Base-by-base conservation (phyloP, 257 asterid genomes). In the Plectranthus barbatus region DNA sequence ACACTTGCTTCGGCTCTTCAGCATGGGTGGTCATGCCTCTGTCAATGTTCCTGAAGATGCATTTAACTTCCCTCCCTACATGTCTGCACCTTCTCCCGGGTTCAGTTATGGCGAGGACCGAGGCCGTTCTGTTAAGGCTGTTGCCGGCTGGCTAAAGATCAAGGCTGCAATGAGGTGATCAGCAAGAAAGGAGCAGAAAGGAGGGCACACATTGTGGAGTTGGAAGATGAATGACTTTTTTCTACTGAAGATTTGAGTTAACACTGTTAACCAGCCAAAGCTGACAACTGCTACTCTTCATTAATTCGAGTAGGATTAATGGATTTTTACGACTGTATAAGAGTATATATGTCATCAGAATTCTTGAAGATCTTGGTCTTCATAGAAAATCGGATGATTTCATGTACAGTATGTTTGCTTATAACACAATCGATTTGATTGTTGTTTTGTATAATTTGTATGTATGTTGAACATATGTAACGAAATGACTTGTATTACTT, bases 151-250 rank as follows among this genome's bases (percentile, higher is more conserved):
- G 99, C 79, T 86, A 55, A 92, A 89, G 84, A 92, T 89, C n/a
- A n/a, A n/a, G n/a, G n/a, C n/a, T n/a, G n/a, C n/a, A n/a, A n/a
- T n/a, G n/a, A n/a, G n/a, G n/a, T 9, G 89, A 82, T 89, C 72
- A 84, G 99, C 86, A 89, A 86, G 76, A 89, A 86, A 77, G 97
- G 95, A 14, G 99, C 99, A 41, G 97, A 92, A 71, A 84, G 90
- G 75, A 81, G 95, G 68, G 97, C 99, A 7, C 95, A 78, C 47
- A 81, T 92, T 9, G 96, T 77, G 72, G 96, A 89, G 76, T 62
- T 92, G 60, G 97, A 92, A 2, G 97, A 92, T 41, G 87, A 84
- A 62, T 86, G 75, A 68, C 49, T 29, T 24, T 7, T 53, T 9
- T 48, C n/a, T n/a, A n/a, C n/a, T n/a, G n/a, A n/a, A n/a, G n/a